These are phyloP conservation scores for Epithemia pelagica DNA, from an alignment of 108 stramenopile genomes.

Conservation along the genomic window DNA sequence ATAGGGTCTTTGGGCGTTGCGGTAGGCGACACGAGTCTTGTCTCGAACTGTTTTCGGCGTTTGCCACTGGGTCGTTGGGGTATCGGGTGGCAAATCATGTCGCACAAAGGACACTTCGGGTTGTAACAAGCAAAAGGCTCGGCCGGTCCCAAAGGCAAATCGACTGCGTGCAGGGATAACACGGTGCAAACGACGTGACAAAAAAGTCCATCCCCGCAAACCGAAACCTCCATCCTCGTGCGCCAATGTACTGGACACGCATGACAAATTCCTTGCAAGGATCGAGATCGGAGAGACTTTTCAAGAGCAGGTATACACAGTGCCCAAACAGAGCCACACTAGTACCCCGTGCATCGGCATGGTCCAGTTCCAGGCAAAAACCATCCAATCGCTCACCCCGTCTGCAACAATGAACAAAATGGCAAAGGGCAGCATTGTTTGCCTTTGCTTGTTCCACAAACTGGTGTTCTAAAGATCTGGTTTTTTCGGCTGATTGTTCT, in stretches of 20 bases:
- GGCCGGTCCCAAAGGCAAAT: slow-evolving; percentile 1
- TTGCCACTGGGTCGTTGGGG: not conserved
- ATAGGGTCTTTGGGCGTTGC: not conserved
- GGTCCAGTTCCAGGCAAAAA: slow-evolving; percentile 5
- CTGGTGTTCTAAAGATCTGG: not conserved
- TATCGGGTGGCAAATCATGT: slow-evolving; percentile 2
- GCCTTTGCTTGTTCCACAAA: not conserved
- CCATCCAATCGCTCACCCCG: slow-evolving; percentile 2
- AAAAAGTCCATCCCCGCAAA: slow-evolving; percentile 3
- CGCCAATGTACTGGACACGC: slow-evolving; percentile 4
- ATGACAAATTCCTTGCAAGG: slow-evolving; percentile 2
- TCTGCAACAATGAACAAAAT: not conserved
- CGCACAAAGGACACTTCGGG: slow-evolving; percentile 9
- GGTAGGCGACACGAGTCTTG: not conserved
- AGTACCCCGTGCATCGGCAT: not conserved
- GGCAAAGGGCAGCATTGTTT: not conserved
- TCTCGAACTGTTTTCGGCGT: not conserved
- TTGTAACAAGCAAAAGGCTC: slow-evolving; percentile 6
- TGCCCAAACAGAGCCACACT: not conserved
- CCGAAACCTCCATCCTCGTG: slow-evolving; percentile 2
- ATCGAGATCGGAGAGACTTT: not conserved
- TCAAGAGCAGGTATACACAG: not conserved
- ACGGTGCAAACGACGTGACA: slow-evolving; percentile 4
- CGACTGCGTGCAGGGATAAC: slow-evolving; percentile 4
- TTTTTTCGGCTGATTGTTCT: not conserved